Evolutionary conservation across 495 filamentous ascomycete species (phyloP), one percentile per base, ranked within the genome.

Genomic region (Penicillium subrubescens): DNA sequence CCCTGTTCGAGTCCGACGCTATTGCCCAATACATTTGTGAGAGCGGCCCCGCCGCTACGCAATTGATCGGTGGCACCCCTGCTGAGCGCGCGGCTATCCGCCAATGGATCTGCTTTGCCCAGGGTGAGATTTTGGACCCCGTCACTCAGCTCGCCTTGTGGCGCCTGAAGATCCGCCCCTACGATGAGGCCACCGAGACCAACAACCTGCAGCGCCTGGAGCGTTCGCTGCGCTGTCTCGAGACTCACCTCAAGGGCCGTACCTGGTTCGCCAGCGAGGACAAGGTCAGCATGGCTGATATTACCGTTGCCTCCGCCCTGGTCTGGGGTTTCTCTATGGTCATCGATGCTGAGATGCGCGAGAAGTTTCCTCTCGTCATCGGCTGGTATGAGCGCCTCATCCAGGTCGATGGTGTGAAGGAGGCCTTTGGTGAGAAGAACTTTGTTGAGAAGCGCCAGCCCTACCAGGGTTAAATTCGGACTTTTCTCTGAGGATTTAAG

Each of bases 21-120:
- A 89, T 89, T 71, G 74, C 80, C 11, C 71, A 75, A 31, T 88
- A 83, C 73, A 56, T 87, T 57, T 83, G 85, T 31, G 80, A 82
- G 59, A 78, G 73, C 41, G 86, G 86, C 10, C 83, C 85, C 23
- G 78, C 78, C 53, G 72, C 77, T 5, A 71, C 56, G 0, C 85
- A 88, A 67, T 79, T 89, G 2, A 54, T 86, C 10, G 86, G 86
- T 34, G 54, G 63, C 8, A 82, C 79, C 34, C 62, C 77, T 19
- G 75, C 80, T 62, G 76, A 82, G 59, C 77, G 81, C 31, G 84
- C 85, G 0, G 35, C 65, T 3, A 79, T 89, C 69, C 73, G 78
- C 14, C 74, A 83, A 65, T 89, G 86, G 85, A 68, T 78, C 35
- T 72, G 58, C 60, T 84, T 82, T 65, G 65, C 79, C 5, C 82